A percentile compares a stretch with the other conserved stretches of the same genome.
These are phyloP conservation scores for Hibiscus mutabilis DNA, from an alignment of 345 rosid genomes.

Conservation along the genomic window DNA sequence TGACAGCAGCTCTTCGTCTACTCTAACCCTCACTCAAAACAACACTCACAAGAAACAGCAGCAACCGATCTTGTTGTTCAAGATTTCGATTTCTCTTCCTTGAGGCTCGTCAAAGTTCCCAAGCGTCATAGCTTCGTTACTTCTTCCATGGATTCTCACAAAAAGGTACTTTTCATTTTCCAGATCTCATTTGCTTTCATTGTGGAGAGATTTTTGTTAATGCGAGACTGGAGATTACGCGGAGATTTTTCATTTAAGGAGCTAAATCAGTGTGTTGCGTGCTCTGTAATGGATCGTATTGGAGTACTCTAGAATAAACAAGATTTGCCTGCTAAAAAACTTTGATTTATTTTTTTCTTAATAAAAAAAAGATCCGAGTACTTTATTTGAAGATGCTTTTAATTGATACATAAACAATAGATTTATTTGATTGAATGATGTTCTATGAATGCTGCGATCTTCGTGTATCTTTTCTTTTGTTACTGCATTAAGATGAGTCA, in stretches of 20 bases:
- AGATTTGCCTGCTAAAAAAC: not conserved
- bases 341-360: not conserved
- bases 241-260: not conserved
- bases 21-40: not conserved
- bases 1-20: conserved; percentile 3
- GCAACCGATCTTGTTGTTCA: conserved; percentile 19
- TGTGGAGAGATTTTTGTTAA: not conserved
- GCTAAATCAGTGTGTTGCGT: not conserved
- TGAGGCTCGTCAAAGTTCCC: conserved; percentile 49
- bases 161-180: conserved; percentile 40
- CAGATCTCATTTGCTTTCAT: conserved; percentile 1
- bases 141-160: conserved; percentile 58
- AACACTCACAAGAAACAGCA: not conserved
- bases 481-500: not conserved
- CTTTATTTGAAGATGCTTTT: not conserved
- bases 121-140: conserved; percentile 32
- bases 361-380: not conserved
- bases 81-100: conserved; percentile 49
- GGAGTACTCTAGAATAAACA: not conserved
- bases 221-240: not conserved
- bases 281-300: not conserved
- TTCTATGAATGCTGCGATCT: not conserved
- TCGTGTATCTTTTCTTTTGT: not conserved
- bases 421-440: not conserved
- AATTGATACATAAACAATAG: not conserved